Percentiles rank a stretch among this genome's conserved stretches.
These are phyloP conservation scores for Furcasterigmium furcatum DNA, from an alignment of 2,329 filamentous ascomycete species.

Conservation along the genomic window DNA sequence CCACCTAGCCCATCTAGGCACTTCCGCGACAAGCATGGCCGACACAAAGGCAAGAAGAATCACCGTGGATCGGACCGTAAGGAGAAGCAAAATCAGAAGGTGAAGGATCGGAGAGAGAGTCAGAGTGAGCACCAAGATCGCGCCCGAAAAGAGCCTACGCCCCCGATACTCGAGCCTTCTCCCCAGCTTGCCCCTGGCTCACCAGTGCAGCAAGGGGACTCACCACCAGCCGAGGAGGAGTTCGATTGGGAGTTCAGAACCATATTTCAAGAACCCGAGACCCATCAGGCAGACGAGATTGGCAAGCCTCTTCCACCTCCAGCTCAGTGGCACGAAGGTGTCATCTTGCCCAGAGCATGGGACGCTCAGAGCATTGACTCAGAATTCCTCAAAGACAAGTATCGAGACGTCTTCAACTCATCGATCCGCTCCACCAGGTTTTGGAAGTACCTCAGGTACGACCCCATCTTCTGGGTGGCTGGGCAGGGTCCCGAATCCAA, in stretches of 20 bases:
- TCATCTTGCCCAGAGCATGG: slow-evolving; percentile 41
- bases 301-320: slow-evolving; percentile 36
- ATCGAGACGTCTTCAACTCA: slow-evolving; percentile 36
- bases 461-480: slow-evolving; percentile 36
- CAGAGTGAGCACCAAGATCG: slow-evolving; percentile 5
- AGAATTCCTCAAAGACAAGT: slow-evolving; percentile 37
- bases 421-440: slow-evolving; percentile 35
- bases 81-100: slow-evolving; percentile 12
- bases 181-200: neutral
- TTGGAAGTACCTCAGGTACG: slow-evolving; percentile 36
- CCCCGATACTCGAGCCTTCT: neutral
- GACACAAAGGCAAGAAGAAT: slow-evolving; percentile 3
- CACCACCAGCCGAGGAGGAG: slow-evolving; percentile 22
- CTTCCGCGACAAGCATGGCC: neutral
- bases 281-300: slow-evolving; percentile 40
- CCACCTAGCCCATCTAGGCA: neutral
- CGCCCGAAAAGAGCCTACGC: slow-evolving; percentile 22
- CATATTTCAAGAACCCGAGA: slow-evolving; percentile 32
- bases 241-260: slow-evolving; percentile 32
- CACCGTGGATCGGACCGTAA: slow-evolving; percentile 19
- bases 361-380: slow-evolving; percentile 40
- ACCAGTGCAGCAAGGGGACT: neutral
- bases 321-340: slow-evolving; percentile 36
- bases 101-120: slow-evolving; percentile 14
- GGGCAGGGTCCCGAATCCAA: slow-evolving; percentile 2